Percentiles rank a stretch among this genome's conserved stretches.
Conservation (phyloP, 208 protist species). For the Acanthamoeba lenticulata region DNA sequence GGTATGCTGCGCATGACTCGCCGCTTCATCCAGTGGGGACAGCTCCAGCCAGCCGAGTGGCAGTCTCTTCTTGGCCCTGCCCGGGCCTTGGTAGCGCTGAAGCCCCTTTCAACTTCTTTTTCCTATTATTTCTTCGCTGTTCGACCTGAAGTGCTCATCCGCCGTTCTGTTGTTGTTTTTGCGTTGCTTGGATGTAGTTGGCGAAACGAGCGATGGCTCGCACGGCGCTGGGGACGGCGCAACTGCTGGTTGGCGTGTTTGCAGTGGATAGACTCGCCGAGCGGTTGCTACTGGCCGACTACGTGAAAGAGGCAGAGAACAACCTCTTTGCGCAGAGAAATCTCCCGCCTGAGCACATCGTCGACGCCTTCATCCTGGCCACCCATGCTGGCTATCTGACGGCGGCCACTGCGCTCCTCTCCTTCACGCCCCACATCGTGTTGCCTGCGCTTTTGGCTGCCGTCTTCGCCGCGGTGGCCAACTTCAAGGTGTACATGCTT, state of each 20-base stretch:
- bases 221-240: background rate
- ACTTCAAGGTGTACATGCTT: constrained; percentile 14
- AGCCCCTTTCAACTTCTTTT: background rate
- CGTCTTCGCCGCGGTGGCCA: background rate
- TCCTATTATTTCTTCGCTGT: too few species aligned
- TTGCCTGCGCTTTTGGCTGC: background rate
- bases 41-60: background rate
- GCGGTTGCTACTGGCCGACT: background rate
- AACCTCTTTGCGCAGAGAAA: background rate
- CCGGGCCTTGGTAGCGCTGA: background rate
- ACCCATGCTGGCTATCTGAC: background rate
- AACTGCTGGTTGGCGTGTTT: background rate
- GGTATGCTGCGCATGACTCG: background rate
- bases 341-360: background rate
- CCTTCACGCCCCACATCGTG: background rate
- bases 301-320: background rate
- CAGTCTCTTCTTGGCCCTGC: background rate
- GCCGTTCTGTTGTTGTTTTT: background rate
- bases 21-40: background rate
- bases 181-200: background rate
- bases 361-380: background rate
- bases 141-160: too few species aligned
- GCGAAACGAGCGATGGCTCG: background rate
- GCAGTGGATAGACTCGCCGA: background rate
- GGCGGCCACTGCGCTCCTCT: background rate